Conservation (phyloP, 106 monocot genomes). For the Dioscorea zingiberensis region DNA sequence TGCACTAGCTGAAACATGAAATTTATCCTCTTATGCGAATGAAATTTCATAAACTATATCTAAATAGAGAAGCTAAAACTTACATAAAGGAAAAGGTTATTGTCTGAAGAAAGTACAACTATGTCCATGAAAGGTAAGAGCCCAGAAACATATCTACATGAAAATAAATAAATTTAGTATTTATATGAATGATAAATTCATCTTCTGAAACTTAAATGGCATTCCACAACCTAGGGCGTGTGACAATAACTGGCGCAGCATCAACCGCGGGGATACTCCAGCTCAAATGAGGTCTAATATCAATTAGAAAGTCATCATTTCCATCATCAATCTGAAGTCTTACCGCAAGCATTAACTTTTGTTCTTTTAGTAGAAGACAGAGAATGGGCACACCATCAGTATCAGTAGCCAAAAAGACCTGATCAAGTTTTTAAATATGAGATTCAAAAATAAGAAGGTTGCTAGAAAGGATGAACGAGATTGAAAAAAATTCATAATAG, state of each 20-base stretch:
- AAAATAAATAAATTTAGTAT: constrained; percentile 9
- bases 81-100: constrained; percentile 78
- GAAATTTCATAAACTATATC: not conserved
- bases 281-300: constrained; percentile 64
- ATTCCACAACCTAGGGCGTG: constrained; percentile 70
- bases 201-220: not conserved
- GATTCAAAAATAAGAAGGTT: no score
- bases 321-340: constrained; percentile 59
- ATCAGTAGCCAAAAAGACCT: constrained; percentile 93
- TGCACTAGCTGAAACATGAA: no score
- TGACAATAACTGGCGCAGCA: constrained; percentile 71
- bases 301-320: constrained; percentile 42
- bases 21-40: no score
- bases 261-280: constrained; percentile 83
- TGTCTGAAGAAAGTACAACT: constrained; percentile 57
- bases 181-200: not conserved
- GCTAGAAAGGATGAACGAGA: no score
- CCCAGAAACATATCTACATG: constrained; percentile 57
- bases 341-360: constrained; percentile 69
- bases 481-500: no score
- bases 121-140: constrained; percentile 62
- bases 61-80: constrained; percentile 7
- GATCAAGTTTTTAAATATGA: not conserved
- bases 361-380: constrained; percentile 73
- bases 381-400: constrained; percentile 69